Base-by-base conservation (phyloP, 208 protist species). In the Acanthamoeba royreba region DNA sequence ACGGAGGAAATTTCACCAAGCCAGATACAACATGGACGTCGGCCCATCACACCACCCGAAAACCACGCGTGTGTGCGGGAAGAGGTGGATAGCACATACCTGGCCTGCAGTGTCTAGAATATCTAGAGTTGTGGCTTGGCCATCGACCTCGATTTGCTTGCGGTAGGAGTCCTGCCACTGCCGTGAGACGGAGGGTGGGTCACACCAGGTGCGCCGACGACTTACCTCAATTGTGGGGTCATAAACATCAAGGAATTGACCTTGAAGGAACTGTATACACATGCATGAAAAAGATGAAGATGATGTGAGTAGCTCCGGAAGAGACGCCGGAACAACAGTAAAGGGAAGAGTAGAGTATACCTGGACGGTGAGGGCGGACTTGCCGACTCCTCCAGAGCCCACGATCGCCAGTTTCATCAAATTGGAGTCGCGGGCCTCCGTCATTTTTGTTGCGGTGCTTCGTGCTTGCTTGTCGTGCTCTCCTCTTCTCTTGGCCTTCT, bases 31-130 rank as follows among this genome's bases (percentile, higher is more conserved):
- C n/a, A n/a, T n/a, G n/a, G n/a, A n/a, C n/a, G n/a, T n/a, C n/a
- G n/a, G n/a, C n/a, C n/a, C n/a, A n/a, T n/a, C n/a, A n/a, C n/a
- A n/a, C n/a, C n/a, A n/a, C n/a, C n/a, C n/a, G 61, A 38, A 72
- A 4, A 28, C 5, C 31, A 17, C 25, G 45, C 38, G 45, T 38
- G 25, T 77, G 35, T 31, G 63, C 1, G 33, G 63, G 5, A 8
- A 5, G 66, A 17, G 9, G n/a, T 55, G 13, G 49, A 19, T 0
- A 22, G 31, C 35, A 31, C 9, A 38, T 77, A 77, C 77, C 77
- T 86, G 77, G 35, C 97, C 97, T 5, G 97, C 97, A 33, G 97
- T 98, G 95, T 98, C 97, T 3, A 98, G 33, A 61, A 98, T 97
- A 43, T 98, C 97, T 15, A 98, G 89, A 19, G 96, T 47, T 17